Conservation (phyloP, 352 stramenopile genomes). For the Phytophthora palmivora region DNA sequence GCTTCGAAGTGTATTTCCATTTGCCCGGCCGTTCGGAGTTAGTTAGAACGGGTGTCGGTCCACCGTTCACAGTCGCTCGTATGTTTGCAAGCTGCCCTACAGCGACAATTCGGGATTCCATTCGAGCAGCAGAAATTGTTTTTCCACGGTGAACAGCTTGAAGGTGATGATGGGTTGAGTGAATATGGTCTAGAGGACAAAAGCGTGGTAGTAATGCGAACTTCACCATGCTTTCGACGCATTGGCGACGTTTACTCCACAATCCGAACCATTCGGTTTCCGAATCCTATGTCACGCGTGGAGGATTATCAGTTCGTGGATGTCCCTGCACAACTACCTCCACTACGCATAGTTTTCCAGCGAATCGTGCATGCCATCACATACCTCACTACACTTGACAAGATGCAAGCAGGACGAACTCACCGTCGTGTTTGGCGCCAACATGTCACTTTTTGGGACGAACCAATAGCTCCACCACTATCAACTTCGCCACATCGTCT, state of each 20-base stretch:
- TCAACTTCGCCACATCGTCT: background rate
- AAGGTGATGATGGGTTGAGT: conserved; percentile 66
- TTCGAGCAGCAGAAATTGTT: conserved; percentile 74
- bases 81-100: conserved; percentile 57
- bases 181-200: conserved; percentile 64
- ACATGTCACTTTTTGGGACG: conserved; percentile 53
- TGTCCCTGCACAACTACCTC: conserved; percentile 61
- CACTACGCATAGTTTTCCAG: conserved; percentile 60
- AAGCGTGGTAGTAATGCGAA: conserved; percentile 55
- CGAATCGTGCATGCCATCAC: conserved; percentile 60
- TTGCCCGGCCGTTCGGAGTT: conserved; percentile 37
- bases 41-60: conserved; percentile 50
- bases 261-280: conserved; percentile 64
- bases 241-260: conserved; percentile 75
- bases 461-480: conserved; percentile 1
- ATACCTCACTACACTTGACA: conserved; percentile 65
- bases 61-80: conserved; percentile 60
- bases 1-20: conserved; percentile 65
- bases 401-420: conserved; percentile 53
- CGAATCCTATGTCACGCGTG: conserved; percentile 16
- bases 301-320: conserved; percentile 74
- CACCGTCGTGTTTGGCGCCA: conserved; percentile 58
- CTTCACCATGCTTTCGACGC: conserved; percentile 54
- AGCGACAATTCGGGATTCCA: conserved; percentile 60
- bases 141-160: conserved; percentile 60